These are phyloP conservation scores for Phellopilus nigrolimitatus DNA, from an alignment of 1,284 basidiomycete species.

Conservation along the genomic window DNA sequence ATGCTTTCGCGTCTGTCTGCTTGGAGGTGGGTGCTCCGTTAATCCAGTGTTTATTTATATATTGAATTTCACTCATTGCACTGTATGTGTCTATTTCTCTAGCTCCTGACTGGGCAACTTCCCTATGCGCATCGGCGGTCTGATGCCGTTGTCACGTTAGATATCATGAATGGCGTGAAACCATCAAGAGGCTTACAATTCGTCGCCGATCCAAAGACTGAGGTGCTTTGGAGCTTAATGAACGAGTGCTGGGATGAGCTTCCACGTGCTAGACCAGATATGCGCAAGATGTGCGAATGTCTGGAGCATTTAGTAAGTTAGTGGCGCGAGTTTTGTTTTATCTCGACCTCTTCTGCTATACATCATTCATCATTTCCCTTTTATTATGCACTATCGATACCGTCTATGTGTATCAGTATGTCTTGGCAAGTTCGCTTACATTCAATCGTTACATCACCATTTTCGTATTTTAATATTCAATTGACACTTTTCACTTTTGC, in stretches of 20 bases:
- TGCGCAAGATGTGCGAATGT: conserved; percentile 10
- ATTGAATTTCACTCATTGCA: not conserved
- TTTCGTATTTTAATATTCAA: no score
- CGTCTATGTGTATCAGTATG: no score
- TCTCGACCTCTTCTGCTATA: not conserved
- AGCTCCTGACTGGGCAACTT: conserved; percentile 46
- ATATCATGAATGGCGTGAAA: conserved; percentile 45
- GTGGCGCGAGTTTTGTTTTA: not conserved
- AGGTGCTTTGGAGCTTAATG: conserved; percentile 36
- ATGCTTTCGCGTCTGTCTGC: conserved; percentile 52
- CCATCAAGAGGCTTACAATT: conserved; percentile 32
- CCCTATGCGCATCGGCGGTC: conserved; percentile 49
- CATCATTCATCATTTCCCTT: not conserved
- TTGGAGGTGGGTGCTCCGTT: conserved; percentile 39
- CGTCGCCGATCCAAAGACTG: conserved; percentile 23
- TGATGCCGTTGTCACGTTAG: conserved; percentile 49
- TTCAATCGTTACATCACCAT: no score
- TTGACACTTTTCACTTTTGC: no score
- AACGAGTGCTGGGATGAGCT: conserved; percentile 40
- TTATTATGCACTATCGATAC: not conserved
- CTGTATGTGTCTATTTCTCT: not conserved
- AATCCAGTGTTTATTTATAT: not conserved
- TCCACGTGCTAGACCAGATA: conserved; percentile 12
- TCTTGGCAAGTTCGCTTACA: no score
- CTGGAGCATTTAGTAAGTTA: conserved; percentile 2